phyloP scores from a whole-genome alignment of 805 yeast genomes.

The Debaryomyces maramus region DNA sequence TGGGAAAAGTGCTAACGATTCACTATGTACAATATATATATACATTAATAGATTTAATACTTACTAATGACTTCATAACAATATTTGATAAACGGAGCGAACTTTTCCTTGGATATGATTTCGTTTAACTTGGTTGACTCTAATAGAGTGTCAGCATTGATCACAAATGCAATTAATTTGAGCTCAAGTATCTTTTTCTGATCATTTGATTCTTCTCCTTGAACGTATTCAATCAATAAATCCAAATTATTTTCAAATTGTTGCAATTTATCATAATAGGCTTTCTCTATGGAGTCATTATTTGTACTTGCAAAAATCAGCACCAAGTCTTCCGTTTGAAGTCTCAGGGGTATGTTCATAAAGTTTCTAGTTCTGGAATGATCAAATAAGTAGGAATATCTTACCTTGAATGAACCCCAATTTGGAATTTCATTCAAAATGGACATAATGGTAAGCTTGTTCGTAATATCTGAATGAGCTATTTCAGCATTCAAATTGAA shows the following conservation, averaged over 20 bases:
- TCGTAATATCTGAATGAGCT: neutral
- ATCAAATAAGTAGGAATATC: constrained; percentile 28
- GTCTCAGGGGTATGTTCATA: neutral
- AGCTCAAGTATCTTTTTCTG: constrained; percentile 10
- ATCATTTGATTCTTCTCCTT: constrained; percentile 1
- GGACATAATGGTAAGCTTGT: constrained; percentile 11
- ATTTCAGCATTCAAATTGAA: constrained; percentile 15
- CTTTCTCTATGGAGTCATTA: neutral
- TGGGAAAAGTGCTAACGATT: constrained; percentile 47
- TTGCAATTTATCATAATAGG: constrained; percentile 8
- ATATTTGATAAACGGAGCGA: constrained; percentile 6
- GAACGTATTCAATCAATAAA: constrained; percentile 11
- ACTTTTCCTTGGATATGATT: constrained; percentile 4
- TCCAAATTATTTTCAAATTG: constrained; percentile 13
- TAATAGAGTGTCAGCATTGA: constrained; percentile 19
- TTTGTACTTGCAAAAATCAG: neutral
- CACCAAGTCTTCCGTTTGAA: neutral
- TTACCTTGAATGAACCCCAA: constrained; percentile 27
- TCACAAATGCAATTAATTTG: constrained; percentile 19
- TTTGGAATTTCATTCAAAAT: constrained; percentile 19
- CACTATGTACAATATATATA: constrained; percentile 1
- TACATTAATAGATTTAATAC: constrained; percentile 3
- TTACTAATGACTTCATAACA: constrained; percentile 8
- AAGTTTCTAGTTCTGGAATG: neutral
- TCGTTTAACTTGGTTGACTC: constrained; percentile 18